Evolutionary conservation across 208 protist genomes (phyloP).

Genomic region (Acanthamoeba rhysodes): DNA sequence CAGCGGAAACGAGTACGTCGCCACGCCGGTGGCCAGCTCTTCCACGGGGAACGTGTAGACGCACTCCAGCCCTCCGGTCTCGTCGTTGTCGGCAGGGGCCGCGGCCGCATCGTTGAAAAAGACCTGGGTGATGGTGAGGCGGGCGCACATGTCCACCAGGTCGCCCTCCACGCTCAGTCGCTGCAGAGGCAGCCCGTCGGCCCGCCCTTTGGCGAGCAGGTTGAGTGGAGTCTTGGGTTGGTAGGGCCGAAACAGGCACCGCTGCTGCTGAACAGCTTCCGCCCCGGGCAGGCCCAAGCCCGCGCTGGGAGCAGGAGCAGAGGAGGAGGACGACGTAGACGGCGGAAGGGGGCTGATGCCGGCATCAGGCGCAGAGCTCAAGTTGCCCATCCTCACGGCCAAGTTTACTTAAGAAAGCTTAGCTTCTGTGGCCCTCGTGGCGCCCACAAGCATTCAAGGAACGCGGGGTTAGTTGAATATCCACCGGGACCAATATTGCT

Average conservation of each 20-base stretch:
- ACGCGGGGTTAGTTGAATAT: too few relatives aligned
- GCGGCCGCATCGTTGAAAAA: background rate
- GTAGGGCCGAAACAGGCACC: background rate
- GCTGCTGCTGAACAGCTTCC: background rate
- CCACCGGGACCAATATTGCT: too few relatives aligned
- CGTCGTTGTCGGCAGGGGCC: background rate
- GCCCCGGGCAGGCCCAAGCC: background rate
- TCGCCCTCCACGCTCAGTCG: constrained; percentile 1
- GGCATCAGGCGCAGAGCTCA: background rate
- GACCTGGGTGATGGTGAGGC: background rate
- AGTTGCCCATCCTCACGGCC: background rate
- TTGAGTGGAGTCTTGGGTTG: background rate
- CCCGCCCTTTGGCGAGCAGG: background rate
- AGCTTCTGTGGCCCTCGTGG: too few relatives aligned
- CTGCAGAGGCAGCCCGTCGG: background rate
- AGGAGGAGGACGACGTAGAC: background rate
- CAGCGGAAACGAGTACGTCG: background rate
- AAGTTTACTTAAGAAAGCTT: too few relatives aligned
- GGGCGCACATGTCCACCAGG: background rate
- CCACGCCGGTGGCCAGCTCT: background rate
- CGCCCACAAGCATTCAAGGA: too few relatives aligned
- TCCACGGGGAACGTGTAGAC: constrained; percentile 9
- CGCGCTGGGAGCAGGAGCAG: background rate
- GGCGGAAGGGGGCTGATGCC: background rate
- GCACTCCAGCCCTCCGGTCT: background rate